Base-by-base conservation (phyloP, 1,284 basidiomycete species). In the Hemileia vastatrix region DNA sequence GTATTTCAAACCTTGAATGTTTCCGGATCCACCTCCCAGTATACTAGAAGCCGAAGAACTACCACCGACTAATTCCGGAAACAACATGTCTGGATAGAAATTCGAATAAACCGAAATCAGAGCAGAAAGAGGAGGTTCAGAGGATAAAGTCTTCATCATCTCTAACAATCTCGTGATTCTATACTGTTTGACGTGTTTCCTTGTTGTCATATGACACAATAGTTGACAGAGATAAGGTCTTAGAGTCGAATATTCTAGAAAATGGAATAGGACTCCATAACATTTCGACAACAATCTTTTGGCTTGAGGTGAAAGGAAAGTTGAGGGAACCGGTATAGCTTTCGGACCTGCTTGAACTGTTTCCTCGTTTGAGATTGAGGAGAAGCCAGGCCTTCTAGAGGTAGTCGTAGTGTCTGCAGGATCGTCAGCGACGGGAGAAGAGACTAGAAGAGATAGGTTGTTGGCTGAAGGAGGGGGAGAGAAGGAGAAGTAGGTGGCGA, bases 1-100 rank as follows among this genome's bases (percentile, higher is more conserved):
- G 47, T 65, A 69, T 64, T 69, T 69, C 33, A 69, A 54, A 6
- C 65, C 64, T 1, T 61, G 55, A 6, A 61, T 62, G 0, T 65
- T 40, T 5, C 63, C 66, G 4, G 65, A 57, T 1, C 63, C 66
- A 0, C 66, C 54, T 15, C 63, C 63, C 15, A 65, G 52, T 60
- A 66, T 2, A 57, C 64, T 1, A 49, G 53, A 21, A 57, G 57
- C 31, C 64, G 64, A 8, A 62, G 8, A 11, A 40, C 11, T 62
- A 9, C 65, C 61, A 19, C 61, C 65, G 3, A 69, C 45, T 48
- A 69, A 63, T 52, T 69, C 68, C 0, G 68, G 68, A 36, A 69
- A 69, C 8, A 69, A 67, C 49, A 70, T 33, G 43, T 69, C 67
- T 1, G 69, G 69, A 19, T 69, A 69, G 45, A 69, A 70, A 43